Evolutionary conservation across 495 filamentous ascomycete genomes (phyloP), one percentile per base, ranked within the genome.

Genomic region (Aspergillus ellipticus): DNA sequence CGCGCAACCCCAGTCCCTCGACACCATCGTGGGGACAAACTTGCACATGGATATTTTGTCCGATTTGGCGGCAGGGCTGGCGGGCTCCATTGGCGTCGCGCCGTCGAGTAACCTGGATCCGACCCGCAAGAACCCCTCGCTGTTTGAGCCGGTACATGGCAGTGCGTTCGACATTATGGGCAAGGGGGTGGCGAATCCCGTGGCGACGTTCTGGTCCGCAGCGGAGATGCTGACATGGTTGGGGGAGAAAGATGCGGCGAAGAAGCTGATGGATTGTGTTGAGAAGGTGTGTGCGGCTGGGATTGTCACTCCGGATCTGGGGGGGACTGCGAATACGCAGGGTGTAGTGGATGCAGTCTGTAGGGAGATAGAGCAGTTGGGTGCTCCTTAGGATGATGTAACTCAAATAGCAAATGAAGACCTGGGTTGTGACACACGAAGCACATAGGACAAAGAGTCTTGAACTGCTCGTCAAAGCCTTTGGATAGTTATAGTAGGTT

Each of bases 151-250:
- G 0, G 85, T 87, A 29, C 84, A 87, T 58, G 84, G 85, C 0
- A 80, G 76, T 37, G 84, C 84, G 1, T 85, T 85, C 11, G 87
- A 89, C 58, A 89, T 90, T 49, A 83, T 84, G 4, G 87, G 86
- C 0, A 85, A 85, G 66, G 86, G 85, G 0, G 74, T 88, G 26
- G 87, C 87, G 5, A 90, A 90, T 64, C 86, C 87, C 0, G 79
- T 89, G 1, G 87, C 79, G 5, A 85, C 85, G 1, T 83, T 89
- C 61, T 88, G 85, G 85, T 83, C 81, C 1, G 82, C 79, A 4
- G 80, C 82, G 0, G 85, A 88, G 66, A 89, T 88, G 86, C 74
- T 88, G 28, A 68, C 72, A 4, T 88, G 84, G 85, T 56, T 89
- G 31, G 84, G 84, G 1, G 73, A 84, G 61, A 73, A 79, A 48